A percentile compares a stretch with the other conserved stretches of the same genome.
Conservation (phyloP, 1,139 yeast genomes). For the Groenewaldozyma auringiensis region DNA sequence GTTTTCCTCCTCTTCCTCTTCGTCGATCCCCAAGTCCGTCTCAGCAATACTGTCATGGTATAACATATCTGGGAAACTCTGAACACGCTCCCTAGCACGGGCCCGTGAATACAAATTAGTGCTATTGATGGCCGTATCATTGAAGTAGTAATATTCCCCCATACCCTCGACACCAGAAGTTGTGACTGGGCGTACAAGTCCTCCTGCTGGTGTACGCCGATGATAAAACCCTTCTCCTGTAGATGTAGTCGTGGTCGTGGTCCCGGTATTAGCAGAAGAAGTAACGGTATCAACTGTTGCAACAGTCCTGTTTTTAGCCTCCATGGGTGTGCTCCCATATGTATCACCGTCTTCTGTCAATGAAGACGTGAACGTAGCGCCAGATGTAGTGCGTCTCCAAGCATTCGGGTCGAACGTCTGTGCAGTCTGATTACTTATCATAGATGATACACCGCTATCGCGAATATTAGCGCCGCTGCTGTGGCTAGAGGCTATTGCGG, state of each 20-base stretch:
- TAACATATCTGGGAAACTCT: not conserved
- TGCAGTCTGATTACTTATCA: slow-evolving; percentile 12
- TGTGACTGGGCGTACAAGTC: not conserved
- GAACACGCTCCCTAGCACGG: not conserved
- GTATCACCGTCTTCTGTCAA: not conserved
- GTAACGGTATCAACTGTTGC: too few relatives aligned
- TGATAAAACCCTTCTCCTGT: not conserved
- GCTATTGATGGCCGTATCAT: not conserved
- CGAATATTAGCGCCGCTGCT: not conserved
- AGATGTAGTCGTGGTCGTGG: not conserved
- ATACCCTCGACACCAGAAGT: not conserved
- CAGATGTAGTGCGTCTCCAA: not conserved
- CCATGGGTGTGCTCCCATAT: not conserved
- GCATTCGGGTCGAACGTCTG: slow-evolving; percentile 6
- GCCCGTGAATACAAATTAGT: not conserved
- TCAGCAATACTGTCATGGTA: not conserved
- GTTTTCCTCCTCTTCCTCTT: not conserved
- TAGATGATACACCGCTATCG: slow-evolving; percentile 1
- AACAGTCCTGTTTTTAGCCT: not conserved
- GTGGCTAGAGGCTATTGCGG: too few relatives aligned
- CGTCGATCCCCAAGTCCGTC: not conserved
- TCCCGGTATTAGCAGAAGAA: too few relatives aligned
- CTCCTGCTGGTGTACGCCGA: not conserved
- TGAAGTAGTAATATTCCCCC: not conserved
- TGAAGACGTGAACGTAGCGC: not conserved